Conservation (phyloP, 345 rosid species). For the Psidium friedrichsthalianum region DNA sequence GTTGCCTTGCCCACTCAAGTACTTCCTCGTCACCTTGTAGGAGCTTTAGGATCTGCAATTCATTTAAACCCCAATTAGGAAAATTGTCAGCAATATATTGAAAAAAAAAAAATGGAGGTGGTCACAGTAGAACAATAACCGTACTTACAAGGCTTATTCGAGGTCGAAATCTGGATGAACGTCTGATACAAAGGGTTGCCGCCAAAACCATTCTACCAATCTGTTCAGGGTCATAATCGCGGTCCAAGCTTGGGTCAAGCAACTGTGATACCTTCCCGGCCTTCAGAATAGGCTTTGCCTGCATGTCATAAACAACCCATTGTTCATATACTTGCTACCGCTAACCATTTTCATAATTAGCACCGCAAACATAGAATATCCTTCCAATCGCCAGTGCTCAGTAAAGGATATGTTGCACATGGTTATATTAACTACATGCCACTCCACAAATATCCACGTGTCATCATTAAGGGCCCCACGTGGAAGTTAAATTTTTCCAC, state of each 20-base stretch:
- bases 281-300: slow-evolving; percentile 82
- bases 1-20: slow-evolving; percentile 49
- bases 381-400: not conserved
- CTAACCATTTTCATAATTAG: not conserved
- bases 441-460: not conserved
- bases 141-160: slow-evolving; percentile 51
- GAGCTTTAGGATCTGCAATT: slow-evolving; percentile 57
- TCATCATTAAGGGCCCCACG: not conserved
- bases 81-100: not conserved
- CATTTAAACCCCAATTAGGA: not conserved
- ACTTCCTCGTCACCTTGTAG: slow-evolving; percentile 74
- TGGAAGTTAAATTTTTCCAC: not conserved
- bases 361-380: not conserved
- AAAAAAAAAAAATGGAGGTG: not conserved
- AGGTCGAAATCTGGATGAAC: slow-evolving; percentile 51
- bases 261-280: slow-evolving; percentile 50
- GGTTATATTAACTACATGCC: not conserved
- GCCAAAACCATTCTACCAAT: slow-evolving; percentile 74
- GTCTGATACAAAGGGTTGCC: slow-evolving; percentile 70
- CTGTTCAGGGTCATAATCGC: slow-evolving; percentile 23
- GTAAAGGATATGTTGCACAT: not conserved
- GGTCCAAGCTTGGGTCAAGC: slow-evolving; percentile 55
- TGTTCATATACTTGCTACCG: not conserved
- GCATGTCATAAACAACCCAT: slow-evolving; percentile 1
- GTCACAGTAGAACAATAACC: not conserved